Evolutionary conservation across 768 basidiomycete genomes (phyloP).

Genomic region (Boletales sp.): DNA sequence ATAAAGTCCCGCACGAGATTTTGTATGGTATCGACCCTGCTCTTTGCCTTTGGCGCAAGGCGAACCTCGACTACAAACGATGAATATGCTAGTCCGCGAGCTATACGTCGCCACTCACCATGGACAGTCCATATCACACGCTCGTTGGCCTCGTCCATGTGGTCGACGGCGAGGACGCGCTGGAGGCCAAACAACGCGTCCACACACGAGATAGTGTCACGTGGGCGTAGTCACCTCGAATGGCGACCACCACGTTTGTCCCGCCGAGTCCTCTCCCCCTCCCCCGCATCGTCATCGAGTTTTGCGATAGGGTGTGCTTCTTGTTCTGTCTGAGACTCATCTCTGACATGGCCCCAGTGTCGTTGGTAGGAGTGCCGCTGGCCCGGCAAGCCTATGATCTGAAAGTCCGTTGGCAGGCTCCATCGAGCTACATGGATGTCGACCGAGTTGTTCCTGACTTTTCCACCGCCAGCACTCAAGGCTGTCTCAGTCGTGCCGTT

Average conservation of each 20-base stretch:
- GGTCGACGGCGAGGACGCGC: slow-evolving; percentile 15
- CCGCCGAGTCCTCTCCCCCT: slow-evolving; percentile 40
- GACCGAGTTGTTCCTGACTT: slow-evolving; percentile 88
- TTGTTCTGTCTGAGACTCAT: not conserved
- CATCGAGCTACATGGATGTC: slow-evolving; percentile 93
- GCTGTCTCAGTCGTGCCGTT: slow-evolving; percentile 71
- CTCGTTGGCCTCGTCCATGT: slow-evolving; percentile 10
- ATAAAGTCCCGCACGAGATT: slow-evolving; percentile 57
- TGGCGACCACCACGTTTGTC: slow-evolving; percentile 23
- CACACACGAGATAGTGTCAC: slow-evolving; percentile 33
- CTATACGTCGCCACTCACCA: slow-evolving; percentile 35
- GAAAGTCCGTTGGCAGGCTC: slow-evolving; percentile 50
- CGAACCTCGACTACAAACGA: slow-evolving; percentile 73
- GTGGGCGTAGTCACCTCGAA: slow-evolving; percentile 16
- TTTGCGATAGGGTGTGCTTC: slow-evolving; percentile 77
- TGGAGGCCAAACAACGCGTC: slow-evolving; percentile 51
- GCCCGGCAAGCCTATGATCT: not conserved
- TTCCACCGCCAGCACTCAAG: slow-evolving; percentile 71
- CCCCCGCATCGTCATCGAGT: slow-evolving; percentile 80
- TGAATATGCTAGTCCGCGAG: not conserved
- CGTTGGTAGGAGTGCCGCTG: slow-evolving; percentile 58
- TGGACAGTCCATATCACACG: slow-evolving; percentile 60
- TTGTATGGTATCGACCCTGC: slow-evolving; percentile 74
- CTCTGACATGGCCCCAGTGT: slow-evolving; percentile 46
- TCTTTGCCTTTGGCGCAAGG: slow-evolving; percentile 60